phyloP scores from a whole-genome alignment of 2,329 filamentous ascomycete genomes.

The Coniochaeta hoffmannii region DNA sequence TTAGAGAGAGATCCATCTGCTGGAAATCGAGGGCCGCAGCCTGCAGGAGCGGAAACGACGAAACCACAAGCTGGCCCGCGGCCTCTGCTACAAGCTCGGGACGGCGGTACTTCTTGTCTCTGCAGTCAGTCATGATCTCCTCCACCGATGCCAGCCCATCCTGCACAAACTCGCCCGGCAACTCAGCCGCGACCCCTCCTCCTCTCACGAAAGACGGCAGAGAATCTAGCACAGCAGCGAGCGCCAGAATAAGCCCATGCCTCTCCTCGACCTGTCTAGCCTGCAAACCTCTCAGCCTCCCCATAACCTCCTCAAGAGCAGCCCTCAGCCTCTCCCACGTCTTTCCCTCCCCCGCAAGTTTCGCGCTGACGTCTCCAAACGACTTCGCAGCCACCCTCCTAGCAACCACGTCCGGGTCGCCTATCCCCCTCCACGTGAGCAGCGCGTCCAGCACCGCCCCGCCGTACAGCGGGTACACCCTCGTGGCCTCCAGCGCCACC shows the following conservation, averaged over 20 bases:
- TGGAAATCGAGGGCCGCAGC: slow-evolving; percentile 17
- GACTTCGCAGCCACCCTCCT: slow-evolving; percentile 64
- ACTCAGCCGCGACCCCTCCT: slow-evolving; percentile 7
- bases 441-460: slow-evolving; percentile 62
- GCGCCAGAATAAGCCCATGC: slow-evolving; percentile 57
- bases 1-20: slow-evolving; percentile 10
- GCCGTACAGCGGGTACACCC: slow-evolving; percentile 63
- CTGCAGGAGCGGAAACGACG: slow-evolving; percentile 41
- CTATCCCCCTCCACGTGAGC: slow-evolving; percentile 81
- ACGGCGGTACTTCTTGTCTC: slow-evolving; percentile 41
- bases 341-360: slow-evolving; percentile 22
- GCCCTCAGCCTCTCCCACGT: slow-evolving; percentile 15
- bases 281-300: slow-evolving; percentile 37
- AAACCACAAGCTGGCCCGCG: slow-evolving; percentile 48
- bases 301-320: slow-evolving; percentile 34
- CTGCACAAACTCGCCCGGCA: slow-evolving; percentile 11
- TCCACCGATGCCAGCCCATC: slow-evolving; percentile 20
- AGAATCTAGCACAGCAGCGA: slow-evolving; percentile 50
- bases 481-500: slow-evolving; percentile 62
- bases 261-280: slow-evolving; percentile 59
- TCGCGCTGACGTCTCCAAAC: slow-evolving; percentile 52
- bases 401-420: slow-evolving; percentile 66
- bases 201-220: slow-evolving; percentile 23
- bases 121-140: slow-evolving; percentile 32
- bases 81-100: slow-evolving; percentile 60